Base-by-base conservation (phyloP, 1,284 basidiomycete species). In the Hemileia vastatrix region DNA sequence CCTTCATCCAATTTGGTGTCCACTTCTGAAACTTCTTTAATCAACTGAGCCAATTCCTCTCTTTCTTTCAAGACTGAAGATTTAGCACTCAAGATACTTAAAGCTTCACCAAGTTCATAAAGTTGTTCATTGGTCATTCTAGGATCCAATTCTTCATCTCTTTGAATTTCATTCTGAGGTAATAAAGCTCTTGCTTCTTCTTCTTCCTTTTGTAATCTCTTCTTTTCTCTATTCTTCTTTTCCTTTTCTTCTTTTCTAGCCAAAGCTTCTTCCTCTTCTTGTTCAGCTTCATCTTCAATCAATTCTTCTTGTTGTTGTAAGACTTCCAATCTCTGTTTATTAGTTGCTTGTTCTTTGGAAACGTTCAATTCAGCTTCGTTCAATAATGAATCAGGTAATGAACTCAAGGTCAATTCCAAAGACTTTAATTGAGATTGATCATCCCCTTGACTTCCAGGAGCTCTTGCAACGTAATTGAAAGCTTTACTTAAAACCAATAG, bases 41-140 rank as follows among this genome's bases (percentile, higher is more conserved):
- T 71, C 48, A 75, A 66, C 50, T 71, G 63, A 3, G 69, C 66
- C 1, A 75, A 67, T 63, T 75, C 72, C 59, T 72, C 67, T 33
- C 73, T 67, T 69, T 75, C 73, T 57, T 70, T 71, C 56, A 74
- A 66, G 52, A 75, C 73, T 21, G 67, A 68, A 27, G 72, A 74
- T 62, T 75, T 75, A 57, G 72, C 72, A 24, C 66, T 68, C 11
- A 75, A 67, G 36, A 75, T 70, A 60, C 69, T 69, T 44, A 74
- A 66, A 44, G 73, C 73, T 65, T 75, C 73, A 32, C 73, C 73
- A 9, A 75, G 68, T 66, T 75, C 72, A 27, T 67, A 67, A 43
- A 75, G 69, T 67, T 75, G 73, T 66, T 74, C 72, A 64, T 74
- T 69, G 57, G 73, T 75, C 73, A 75, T 75, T 27, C 70, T 62